Percentiles rank a stretch among this genome's conserved stretches.
Conservation (phyloP, 257 asterid species). For the Sherardia arvensis region DNA sequence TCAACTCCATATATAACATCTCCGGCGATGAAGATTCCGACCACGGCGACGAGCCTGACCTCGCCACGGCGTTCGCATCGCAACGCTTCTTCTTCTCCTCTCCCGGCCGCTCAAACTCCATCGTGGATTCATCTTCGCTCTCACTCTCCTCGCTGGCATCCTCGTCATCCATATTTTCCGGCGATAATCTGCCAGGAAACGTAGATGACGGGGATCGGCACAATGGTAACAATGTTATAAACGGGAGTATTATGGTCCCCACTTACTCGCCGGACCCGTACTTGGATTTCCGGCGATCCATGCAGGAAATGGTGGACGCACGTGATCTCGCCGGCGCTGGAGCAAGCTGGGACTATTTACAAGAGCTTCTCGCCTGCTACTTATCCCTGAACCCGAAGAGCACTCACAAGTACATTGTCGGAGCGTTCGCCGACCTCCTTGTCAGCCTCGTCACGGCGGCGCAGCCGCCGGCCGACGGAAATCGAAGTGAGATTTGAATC, state of each 20-base stretch:
- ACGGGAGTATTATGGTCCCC: constrained; percentile 52
- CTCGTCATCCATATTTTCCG: constrained; percentile 34
- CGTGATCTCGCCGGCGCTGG: constrained; percentile 40
- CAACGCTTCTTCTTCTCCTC: constrained; percentile 89
- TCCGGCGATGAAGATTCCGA: constrained; percentile 32
- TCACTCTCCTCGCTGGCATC: constrained; percentile 32
- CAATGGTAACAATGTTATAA: constrained; percentile 17
- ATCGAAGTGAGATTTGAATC: constrained; percentile 21
- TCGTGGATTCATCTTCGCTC: constrained; percentile 51
- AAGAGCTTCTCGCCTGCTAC: constrained; percentile 69
- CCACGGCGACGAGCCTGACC: constrained; percentile 20
- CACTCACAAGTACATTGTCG: constrained; percentile 77
- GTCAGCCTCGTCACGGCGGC: constrained; percentile 47
- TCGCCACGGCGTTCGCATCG: constrained; percentile 65
- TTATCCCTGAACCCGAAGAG: constrained; percentile 68
- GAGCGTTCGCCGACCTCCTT: constrained; percentile 82
- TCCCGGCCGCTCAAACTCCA: constrained; percentile 90
- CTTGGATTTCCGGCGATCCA: constrained; percentile 76
- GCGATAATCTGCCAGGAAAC: constrained; percentile 14
- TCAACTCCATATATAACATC: constrained; percentile 62
- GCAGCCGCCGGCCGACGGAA: constrained; percentile 23
- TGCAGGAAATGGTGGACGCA: constrained; percentile 99
- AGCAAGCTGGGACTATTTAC: constrained; percentile 60
- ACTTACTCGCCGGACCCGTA: constrained; percentile 80
- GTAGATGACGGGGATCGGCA: too few species aligned